Base-by-base conservation (phyloP, 2,329 filamentous ascomycete species). In the Penicillium sp. region DNA sequence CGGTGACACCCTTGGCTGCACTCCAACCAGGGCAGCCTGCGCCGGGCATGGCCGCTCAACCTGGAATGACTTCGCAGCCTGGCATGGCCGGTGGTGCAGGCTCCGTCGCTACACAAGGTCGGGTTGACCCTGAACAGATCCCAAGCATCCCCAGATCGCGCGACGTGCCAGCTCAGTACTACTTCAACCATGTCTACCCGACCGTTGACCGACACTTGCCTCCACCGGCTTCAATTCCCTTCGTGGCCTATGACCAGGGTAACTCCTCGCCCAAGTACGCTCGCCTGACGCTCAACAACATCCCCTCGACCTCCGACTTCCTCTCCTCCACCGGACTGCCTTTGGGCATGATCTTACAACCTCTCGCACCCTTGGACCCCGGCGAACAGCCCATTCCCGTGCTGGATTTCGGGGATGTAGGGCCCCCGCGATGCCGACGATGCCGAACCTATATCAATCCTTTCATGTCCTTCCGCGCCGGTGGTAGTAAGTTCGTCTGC, bases 381-480 rank as follows among this genome's bases (percentile, higher is more conserved):
- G 91, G 93, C 42, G 93, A 98, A 70, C 77, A 85, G 40, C 81
- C 89, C 1, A 85, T 98, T 44, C 93, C 93, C 0, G 86, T 98
- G 4, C 77, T 98, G 20, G 93, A 98, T 70, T 98, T 97, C 76
- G 93, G 93, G 40, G 89, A 96, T 34, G 73, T 74, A 31, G 93
- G 93, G 0, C 93, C 93, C 32, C 93, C 93, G 18, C 81, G 93
- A 67, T 98, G 93, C 70, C 82, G 88, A 60, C 80, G 93, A 71
- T 98, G 93, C 74, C 81, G 93, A 64, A 86, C 91, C 11, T 98
- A 98, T 71, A 94, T 98, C 72, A 98, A 98, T 64, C 93, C 93
- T 1, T 98, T 98, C 67, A 97, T 98, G 93, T 87, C 90, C 64
- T 98, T 98, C 77, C 81, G 86, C 49, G 85, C 86, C 13, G 91